A percentile compares a stretch with the other conserved stretches of the same genome.
Evolutionary conservation across 768 basidiomycete species (phyloP).

Genomic region (Tylopilus vinaceipallidus): DNA sequence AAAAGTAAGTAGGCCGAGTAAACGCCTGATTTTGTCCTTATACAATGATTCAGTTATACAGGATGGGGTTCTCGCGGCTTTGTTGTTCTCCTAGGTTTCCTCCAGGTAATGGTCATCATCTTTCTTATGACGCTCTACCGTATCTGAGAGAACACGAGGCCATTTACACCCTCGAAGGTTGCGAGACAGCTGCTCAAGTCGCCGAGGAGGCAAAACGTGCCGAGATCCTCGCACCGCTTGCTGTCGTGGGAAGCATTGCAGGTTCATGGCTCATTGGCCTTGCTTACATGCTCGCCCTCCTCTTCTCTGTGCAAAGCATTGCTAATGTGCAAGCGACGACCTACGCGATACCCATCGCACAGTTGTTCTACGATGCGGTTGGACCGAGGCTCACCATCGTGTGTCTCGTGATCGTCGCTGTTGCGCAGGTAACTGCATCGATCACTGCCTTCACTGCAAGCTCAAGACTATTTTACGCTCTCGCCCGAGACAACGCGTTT

Average conservation of each 20-base stretch:
- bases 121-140: not conserved
- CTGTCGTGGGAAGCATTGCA: slow-evolving; percentile 53
- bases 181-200: slow-evolving; percentile 63
- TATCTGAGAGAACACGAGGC: slow-evolving; percentile 32
- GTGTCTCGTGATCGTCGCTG: slow-evolving; percentile 47
- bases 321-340: slow-evolving; percentile 45
- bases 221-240: slow-evolving; percentile 54
- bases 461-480: slow-evolving; percentile 54
- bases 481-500: slow-evolving; percentile 53
- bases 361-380: slow-evolving; percentile 54
- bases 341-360: slow-evolving; percentile 59
- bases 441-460: slow-evolving; percentile 59
- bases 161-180: slow-evolving; percentile 60
- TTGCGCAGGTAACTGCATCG: slow-evolving; percentile 55
- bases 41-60: slow-evolving; percentile 41
- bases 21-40: slow-evolving; percentile 2
- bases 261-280: slow-evolving; percentile 59
- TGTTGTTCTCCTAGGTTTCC: slow-evolving; percentile 57
- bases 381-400: slow-evolving; percentile 45
- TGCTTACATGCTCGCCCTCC: slow-evolving; percentile 55
- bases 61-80: slow-evolving; percentile 54
- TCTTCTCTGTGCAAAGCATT: slow-evolving; percentile 57
- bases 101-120: slow-evolving; percentile 16
- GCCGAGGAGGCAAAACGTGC: slow-evolving; percentile 59
- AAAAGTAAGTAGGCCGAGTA: slow-evolving; percentile 39